Evolutionary conservation across 352 stramenopile species (phyloP).

Genomic region (Heterotrichella gracilis): DNA sequence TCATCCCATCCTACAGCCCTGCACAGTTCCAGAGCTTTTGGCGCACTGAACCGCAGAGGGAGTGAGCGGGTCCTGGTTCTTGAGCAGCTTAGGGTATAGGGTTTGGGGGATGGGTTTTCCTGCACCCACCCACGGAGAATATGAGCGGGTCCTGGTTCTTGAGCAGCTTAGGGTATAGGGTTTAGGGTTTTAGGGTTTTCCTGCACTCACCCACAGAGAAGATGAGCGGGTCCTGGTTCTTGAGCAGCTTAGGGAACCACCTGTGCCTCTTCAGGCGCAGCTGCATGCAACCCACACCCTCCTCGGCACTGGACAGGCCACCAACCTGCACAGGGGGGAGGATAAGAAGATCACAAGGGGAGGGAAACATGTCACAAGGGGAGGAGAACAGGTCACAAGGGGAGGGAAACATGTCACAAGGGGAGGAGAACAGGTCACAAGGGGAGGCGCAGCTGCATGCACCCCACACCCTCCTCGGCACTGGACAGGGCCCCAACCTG

Average conservation of each 20-base stretch:
- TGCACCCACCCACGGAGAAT: constrained; percentile 85
- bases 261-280: constrained; percentile 94
- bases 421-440: too few species aligned
- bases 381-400: too few species aligned
- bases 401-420: too few species aligned
- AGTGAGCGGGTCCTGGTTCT: constrained; percentile 82
- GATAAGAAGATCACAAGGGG: too few species aligned
- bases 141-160: constrained; percentile 90
- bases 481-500: constrained; percentile 70
- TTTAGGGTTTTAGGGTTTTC: constrained; percentile 96
- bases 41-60: constrained; percentile 90
- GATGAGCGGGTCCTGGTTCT: constrained; percentile 82
- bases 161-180: constrained; percentile 85
- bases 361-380: too few species aligned
- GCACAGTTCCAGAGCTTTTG: too few species aligned
- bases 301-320: constrained; percentile 70
- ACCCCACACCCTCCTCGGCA: constrained; percentile 62
- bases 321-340: too few species aligned
- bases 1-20: too few species aligned
- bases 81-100: constrained; percentile 89
- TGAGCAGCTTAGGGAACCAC: constrained; percentile 90
- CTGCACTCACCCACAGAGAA: constrained; percentile 89
- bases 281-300: constrained; percentile 57
- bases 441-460: constrained; percentile 76
- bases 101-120: constrained; percentile 98